Base-by-base conservation (phyloP, 306 rosid genomes). In the Aeschynomene evenia region DNA sequence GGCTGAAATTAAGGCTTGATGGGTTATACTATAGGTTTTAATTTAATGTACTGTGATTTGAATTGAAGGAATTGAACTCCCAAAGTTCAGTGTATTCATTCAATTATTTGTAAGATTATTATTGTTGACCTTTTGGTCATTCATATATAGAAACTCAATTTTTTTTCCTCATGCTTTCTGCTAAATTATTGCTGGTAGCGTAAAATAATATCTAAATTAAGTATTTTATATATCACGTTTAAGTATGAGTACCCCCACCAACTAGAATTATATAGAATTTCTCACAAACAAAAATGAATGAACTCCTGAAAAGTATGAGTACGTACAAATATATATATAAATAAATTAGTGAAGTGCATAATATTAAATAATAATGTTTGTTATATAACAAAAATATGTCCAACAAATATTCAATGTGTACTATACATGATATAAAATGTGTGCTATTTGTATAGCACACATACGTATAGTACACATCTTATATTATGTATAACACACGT, bases 111-210 rank as follows among this genome's bases (percentile, higher is more conserved):
- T 63, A 45, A 77, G 24, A 46, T 60, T 68, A 52, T 6, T 26
- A 7, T n/a, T n/a, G n/a, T n/a, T 63, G 71, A 34, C 53, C 28
- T 60, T 49, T 69, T 68, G 56, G 68, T 69, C 42, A 15, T 69
- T 52, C n/a, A n/a, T n/a, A n/a, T n/a, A n/a, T n/a, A n/a, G 43
- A 62, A 33, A 22, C 31, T 74, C 28, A 33, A 58, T 9, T 19
- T 18, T 9, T 19, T 18, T 43, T 49, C 37, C 26, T 8, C 48
- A 18, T 36, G 46, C 15, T 33, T 43, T 55, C 48, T 54, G 11
- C 59, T 18, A 26, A 22, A 54, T 49, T 21, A 64, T 53, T 74
- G 50, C 31, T 66, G 42, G 54, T n/a, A 31, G 23, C n/a, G n/a
- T n/a, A n/a, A n/a, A n/a, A n/a, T n/a, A n/a, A n/a, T n/a, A n/a